Conservation (phyloP, 2,329 filamentous ascomycete genomes). For the Plenodomus tracheiphilus region DNA sequence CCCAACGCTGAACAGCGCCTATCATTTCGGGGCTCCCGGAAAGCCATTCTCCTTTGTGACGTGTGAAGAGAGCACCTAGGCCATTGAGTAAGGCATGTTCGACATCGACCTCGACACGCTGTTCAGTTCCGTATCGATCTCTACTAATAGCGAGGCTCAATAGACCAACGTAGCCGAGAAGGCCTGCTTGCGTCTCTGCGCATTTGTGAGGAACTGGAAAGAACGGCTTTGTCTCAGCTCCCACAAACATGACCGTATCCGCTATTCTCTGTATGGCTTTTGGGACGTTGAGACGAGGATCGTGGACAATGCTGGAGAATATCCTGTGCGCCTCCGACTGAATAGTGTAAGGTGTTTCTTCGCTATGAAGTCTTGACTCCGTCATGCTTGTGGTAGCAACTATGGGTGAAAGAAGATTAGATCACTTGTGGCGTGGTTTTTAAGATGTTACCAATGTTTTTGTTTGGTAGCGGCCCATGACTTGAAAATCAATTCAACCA, state of each 20-base stretch:
- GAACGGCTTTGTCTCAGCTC: background rate
- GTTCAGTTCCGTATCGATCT: background rate
- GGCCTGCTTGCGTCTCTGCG: background rate
- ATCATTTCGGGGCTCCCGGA: background rate
- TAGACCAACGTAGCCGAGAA: background rate
- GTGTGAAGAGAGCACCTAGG: background rate
- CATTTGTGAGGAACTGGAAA: background rate
- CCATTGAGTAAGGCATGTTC: background rate
- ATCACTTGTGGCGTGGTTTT: too few species aligned
- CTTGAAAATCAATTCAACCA: too few species aligned
- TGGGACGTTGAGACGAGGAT: background rate
- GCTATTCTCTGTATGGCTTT: background rate
- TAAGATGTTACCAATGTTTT: too few species aligned
- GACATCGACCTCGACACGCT: background rate
- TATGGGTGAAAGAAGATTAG: too few species aligned
- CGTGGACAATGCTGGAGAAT: background rate
- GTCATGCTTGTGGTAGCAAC: too few species aligned
- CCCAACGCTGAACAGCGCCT: background rate
- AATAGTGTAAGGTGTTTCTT: too few species aligned
- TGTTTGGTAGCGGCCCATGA: too few species aligned
- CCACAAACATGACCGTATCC: background rate
- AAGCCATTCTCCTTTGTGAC: background rate
- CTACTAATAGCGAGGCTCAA: background rate
- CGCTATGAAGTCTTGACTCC: too few species aligned
- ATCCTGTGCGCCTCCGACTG: constrained; percentile 8